Conservation (phyloP, 495 filamentous ascomycete species). For the Cercophora scortea region DNA sequence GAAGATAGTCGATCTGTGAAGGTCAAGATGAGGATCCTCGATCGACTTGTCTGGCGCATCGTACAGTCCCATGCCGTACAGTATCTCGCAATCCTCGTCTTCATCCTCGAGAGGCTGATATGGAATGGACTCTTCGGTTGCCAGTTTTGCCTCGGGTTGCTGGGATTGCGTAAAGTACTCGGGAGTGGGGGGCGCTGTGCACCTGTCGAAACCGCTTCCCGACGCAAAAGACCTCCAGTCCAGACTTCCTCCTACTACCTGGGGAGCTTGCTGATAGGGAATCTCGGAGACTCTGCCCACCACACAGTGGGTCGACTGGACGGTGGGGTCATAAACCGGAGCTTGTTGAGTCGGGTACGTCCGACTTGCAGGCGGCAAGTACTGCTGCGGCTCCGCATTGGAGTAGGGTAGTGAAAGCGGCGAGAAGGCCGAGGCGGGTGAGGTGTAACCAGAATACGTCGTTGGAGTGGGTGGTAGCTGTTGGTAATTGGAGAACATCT, state of each 20-base stretch:
- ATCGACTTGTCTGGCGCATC: constrained; percentile 48
- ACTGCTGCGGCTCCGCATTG: constrained; percentile 10
- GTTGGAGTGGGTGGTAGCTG: constrained; percentile 34
- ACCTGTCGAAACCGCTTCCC: constrained; percentile 24
- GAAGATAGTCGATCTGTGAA: constrained; percentile 42
- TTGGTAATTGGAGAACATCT: constrained; percentile 26
- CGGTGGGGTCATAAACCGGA: background rate
- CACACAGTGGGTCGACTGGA: background rate
- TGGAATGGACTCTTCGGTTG: constrained; percentile 36
- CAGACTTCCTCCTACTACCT: constrained; percentile 10
- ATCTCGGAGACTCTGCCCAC: constrained; percentile 3
- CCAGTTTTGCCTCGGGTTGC: constrained; percentile 16
- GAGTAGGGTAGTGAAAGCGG: constrained; percentile 32
- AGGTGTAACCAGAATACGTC: constrained; percentile 39
- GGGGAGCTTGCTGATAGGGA: constrained; percentile 10
- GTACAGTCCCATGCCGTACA: constrained; percentile 80
- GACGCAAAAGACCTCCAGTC: constrained; percentile 34
- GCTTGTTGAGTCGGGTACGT: background rate
- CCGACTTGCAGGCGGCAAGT: constrained; percentile 11
- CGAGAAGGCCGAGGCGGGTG: constrained; percentile 33
- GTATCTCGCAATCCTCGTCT: constrained; percentile 54
- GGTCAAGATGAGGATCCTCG: constrained; percentile 23
- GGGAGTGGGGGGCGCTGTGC: constrained; percentile 52
- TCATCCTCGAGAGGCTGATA: constrained; percentile 35
- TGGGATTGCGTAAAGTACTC: constrained; percentile 35